These are phyloP conservation scores for Gossypium stocksii DNA, from an alignment of 345 rosid species.

Conservation along the genomic window DNA sequence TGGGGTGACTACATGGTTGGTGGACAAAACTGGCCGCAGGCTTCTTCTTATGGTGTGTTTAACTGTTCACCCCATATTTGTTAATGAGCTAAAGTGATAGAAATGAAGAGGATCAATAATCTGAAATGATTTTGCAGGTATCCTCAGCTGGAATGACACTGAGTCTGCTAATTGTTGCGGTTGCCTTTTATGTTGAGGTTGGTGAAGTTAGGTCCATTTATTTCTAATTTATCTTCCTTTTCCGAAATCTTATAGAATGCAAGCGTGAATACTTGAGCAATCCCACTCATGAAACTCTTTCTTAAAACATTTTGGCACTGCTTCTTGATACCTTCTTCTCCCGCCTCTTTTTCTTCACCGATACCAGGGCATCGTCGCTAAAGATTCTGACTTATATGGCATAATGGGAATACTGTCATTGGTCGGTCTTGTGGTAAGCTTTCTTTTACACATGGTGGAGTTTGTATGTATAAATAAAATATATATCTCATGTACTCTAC, in stretches of 20 bases:
- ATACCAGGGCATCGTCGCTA: constrained; percentile 49
- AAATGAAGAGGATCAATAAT: constrained; percentile 2
- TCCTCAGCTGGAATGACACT: constrained; percentile 75
- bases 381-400: constrained; percentile 49
- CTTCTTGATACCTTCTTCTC: constrained; percentile 17
- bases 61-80: constrained; percentile 7
- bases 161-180: constrained; percentile 63
- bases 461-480: neutral
- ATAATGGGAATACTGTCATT: constrained; percentile 65
- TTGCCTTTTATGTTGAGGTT: constrained; percentile 69
- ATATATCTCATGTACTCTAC: constrained; percentile 1
- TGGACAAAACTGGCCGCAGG: constrained; percentile 85
- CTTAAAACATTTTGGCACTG: constrained; percentile 3
- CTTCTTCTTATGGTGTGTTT: constrained; percentile 71
- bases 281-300: neutral
- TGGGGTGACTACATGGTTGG: constrained; percentile 77
- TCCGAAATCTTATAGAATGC: neutral
- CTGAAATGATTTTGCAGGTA: constrained; percentile 37
- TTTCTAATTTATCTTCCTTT: constrained; percentile 4
- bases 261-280: neutral
- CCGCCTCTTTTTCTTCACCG: constrained; percentile 13
- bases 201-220: constrained; percentile 17
- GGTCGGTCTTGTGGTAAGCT: constrained; percentile 86
- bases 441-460: neutral
- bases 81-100: neutral